Evolutionary conservation across 345 rosid genomes (phyloP).

Genomic region (Eucalyptus paniculata): DNA sequence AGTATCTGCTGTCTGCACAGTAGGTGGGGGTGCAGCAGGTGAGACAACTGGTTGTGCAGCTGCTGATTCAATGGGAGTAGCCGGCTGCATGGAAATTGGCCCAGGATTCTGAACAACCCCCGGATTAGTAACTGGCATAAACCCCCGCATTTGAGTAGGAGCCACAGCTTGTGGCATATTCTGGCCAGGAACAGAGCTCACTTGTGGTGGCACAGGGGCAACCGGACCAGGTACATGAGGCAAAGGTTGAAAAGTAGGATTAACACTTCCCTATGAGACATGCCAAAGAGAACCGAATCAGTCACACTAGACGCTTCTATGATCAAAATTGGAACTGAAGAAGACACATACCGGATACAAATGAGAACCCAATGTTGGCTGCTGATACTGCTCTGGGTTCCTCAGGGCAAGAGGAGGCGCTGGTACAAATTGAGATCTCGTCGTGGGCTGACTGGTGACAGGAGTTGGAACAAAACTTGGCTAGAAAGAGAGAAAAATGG

Average conservation of each 20-base stretch:
- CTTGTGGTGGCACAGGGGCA: slow-evolving; percentile 37
- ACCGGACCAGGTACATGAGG: slow-evolving; percentile 41
- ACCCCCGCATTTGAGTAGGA: slow-evolving; percentile 39
- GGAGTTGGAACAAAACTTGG: slow-evolving; percentile 39
- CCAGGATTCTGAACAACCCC: slow-evolving; percentile 65
- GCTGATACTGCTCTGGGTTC: slow-evolving; percentile 84
- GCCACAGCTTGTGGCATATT: slow-evolving; percentile 48
- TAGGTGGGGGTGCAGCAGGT: slow-evolving; percentile 76
- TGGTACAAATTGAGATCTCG: slow-evolving; percentile 68
- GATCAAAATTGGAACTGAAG: not conserved
- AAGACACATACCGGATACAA: slow-evolving; percentile 58
- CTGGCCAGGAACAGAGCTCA: slow-evolving; percentile 34
- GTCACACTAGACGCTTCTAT: not conserved
- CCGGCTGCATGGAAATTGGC: slow-evolving; percentile 51
- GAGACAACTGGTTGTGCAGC: slow-evolving; percentile 38
- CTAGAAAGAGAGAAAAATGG: slow-evolving; percentile 20
- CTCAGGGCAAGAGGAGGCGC: slow-evolving; percentile 63
- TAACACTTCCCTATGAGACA: slow-evolving; percentile 37
- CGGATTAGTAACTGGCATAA: slow-evolving; percentile 48
- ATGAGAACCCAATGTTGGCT: slow-evolving; percentile 63
- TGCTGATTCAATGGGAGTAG: slow-evolving; percentile 52
- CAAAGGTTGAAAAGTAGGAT: slow-evolving; percentile 36
- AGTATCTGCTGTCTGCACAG: slow-evolving; percentile 86
- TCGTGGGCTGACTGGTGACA: slow-evolving; percentile 34
- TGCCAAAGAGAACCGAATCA: not conserved